phyloP scores from a whole-genome alignment of 108 stramenopile species.

The Pseudonitzschia delicatissima region DNA sequence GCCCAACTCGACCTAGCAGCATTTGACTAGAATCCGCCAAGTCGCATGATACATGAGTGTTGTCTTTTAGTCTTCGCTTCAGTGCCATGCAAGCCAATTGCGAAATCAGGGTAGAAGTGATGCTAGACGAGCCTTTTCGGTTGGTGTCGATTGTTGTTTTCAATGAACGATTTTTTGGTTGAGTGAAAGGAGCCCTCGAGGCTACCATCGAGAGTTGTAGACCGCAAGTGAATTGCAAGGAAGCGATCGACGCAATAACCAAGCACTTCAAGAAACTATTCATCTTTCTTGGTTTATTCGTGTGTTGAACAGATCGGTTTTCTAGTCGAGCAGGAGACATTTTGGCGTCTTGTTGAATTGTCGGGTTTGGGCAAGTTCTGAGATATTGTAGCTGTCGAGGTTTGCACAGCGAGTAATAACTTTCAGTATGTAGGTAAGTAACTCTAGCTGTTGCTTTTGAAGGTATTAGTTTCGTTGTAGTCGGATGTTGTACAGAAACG shows the following conservation, averaged over 20 bases:
- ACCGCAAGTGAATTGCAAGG: conserved; percentile 10
- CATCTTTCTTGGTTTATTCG: too few relatives aligned
- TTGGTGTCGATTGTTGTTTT: background rate
- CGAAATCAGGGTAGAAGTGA: conserved; percentile 49
- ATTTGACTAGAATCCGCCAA: conserved; percentile 37
- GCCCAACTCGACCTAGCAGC: conserved; percentile 37
- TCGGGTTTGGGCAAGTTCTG: too few relatives aligned
- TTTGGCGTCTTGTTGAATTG: too few relatives aligned
- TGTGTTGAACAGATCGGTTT: too few relatives aligned
- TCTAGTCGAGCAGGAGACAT: too few relatives aligned
- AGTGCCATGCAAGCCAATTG: conserved; percentile 50
- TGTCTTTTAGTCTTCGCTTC: conserved; percentile 37
- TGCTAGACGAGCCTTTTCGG: background rate
- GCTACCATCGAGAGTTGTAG: conserved; percentile 31
- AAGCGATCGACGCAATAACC: background rate
- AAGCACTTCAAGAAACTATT: too few relatives aligned
- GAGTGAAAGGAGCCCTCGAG: conserved; percentile 13
- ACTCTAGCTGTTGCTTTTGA: too few relatives aligned
- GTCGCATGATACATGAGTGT: conserved; percentile 50
- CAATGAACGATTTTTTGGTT: background rate
- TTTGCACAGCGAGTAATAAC: too few relatives aligned
- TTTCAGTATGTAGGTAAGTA: too few relatives aligned
- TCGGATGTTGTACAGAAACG: too few relatives aligned
- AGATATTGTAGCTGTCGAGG: too few relatives aligned
- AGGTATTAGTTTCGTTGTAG: too few relatives aligned